phyloP scores from a whole-genome alignment of 306 rosid genomes.

The Rosa rugosa region DNA sequence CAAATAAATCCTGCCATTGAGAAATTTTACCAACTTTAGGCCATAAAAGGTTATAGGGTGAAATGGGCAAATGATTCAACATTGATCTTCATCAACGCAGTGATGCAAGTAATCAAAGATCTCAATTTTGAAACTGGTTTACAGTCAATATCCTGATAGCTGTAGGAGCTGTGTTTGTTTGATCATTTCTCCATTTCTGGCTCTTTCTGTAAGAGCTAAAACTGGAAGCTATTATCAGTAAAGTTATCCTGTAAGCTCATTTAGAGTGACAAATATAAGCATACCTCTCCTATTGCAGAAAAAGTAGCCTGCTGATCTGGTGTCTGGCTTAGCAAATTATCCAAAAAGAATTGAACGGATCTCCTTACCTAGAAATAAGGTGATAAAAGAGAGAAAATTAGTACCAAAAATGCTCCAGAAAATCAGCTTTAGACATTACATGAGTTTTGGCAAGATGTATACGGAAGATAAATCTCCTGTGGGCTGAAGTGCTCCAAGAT shows the following conservation, averaged over 20 bases:
- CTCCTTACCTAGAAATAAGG: conserved; percentile 58
- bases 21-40: background rate
- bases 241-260: background rate
- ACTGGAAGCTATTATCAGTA: background rate
- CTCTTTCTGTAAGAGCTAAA: background rate
- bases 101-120: conserved; percentile 13
- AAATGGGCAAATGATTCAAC: background rate
- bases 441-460: conserved; percentile 10
- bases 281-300: conserved; percentile 83
- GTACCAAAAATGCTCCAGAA: background rate
- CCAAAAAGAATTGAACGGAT: conserved; percentile 78
- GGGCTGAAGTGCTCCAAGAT: conserved; percentile 83
- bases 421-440: background rate
- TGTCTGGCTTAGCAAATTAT: conserved; percentile 57
- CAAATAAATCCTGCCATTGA: conserved; percentile 73
- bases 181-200: background rate
- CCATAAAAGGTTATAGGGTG: background rate
- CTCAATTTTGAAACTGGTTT: background rate
- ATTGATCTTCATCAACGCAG: conserved; percentile 4
- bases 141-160: background rate
- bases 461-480: conserved; percentile 77
- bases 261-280: conserved; percentile 5
- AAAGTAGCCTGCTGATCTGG: conserved; percentile 76
- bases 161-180: background rate
- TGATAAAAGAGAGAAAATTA: background rate